phyloP scores from a whole-genome alignment of 176 grass and related monocot species.

The Canna indica region DNA sequence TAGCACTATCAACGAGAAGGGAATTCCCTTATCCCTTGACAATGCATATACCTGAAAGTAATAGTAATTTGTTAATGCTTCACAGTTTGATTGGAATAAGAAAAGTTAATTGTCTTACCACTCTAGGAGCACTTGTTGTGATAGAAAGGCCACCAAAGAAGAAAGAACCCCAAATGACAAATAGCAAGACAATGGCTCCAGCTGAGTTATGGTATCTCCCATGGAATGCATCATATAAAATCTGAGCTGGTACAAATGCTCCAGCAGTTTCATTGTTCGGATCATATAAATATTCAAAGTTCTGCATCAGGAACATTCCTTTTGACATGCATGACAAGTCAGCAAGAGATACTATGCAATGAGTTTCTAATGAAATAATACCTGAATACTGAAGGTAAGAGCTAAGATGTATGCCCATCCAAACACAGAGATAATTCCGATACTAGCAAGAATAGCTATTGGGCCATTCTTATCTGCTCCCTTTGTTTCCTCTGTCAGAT shows the following conservation, averaged over 20 bases:
- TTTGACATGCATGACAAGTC: neutral
- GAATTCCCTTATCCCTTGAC: constrained; percentile 66
- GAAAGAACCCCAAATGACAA: constrained; percentile 95
- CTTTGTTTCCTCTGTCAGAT: constrained; percentile 94
- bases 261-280: constrained; percentile 65
- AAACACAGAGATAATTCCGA: constrained; percentile 89
- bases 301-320: constrained; percentile 17
- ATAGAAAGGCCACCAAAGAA: constrained; percentile 99
- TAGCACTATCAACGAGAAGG: constrained; percentile 60
- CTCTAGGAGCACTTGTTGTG: constrained; percentile 90
- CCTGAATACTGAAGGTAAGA: constrained; percentile 98
- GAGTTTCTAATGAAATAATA: neutral
- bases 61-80: neutral
- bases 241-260: constrained; percentile 76
- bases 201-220: constrained; percentile 55
- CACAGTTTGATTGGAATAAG: neutral
- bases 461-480: constrained; percentile 91
- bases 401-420: constrained; percentile 98
- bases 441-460: constrained; percentile 91
- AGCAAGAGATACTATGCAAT: no score
- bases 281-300: constrained; percentile 67
- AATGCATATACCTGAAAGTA: constrained; percentile 62
- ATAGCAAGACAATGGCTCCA: constrained; percentile 67
- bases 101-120: constrained; percentile 44
- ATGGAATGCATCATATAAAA: constrained; percentile 92